Conservation (phyloP, 495 filamentous ascomycete species). For the Podospora bellae-mahoneyi region DNA sequence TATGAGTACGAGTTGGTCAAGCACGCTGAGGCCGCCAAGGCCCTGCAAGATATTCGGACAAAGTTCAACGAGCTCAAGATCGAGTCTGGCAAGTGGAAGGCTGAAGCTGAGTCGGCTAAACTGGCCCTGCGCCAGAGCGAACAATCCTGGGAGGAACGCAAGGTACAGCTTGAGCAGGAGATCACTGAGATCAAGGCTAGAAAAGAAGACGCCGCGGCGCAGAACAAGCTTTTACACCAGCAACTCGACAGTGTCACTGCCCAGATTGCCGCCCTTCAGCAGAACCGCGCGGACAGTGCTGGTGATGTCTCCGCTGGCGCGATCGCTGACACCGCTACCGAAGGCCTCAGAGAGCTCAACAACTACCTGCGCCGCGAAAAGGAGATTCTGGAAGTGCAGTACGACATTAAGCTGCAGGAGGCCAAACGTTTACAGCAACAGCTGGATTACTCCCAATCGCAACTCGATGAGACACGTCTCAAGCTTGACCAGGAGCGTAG, state of each 20-base stretch:
- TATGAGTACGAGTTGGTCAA: slow-evolving; percentile 93
- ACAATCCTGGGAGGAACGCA: slow-evolving; percentile 79
- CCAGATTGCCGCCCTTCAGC: slow-evolving; percentile 73
- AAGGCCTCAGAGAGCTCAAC: slow-evolving; percentile 83
- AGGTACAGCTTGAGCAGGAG: slow-evolving; percentile 77
- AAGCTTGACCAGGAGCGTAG: slow-evolving; percentile 85
- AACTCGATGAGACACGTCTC: slow-evolving; percentile 80
- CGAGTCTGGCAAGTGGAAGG: slow-evolving; percentile 63
- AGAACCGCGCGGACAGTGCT: slow-evolving; percentile 57
- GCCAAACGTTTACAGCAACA: slow-evolving; percentile 83
- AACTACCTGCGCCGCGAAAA: slow-evolving; percentile 91
- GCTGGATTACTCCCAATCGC: slow-evolving; percentile 75
- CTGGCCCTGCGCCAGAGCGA: slow-evolving; percentile 74
- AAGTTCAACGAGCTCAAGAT: slow-evolving; percentile 80
- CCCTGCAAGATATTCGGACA: slow-evolving; percentile 68
- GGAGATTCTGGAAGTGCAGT: slow-evolving; percentile 94
- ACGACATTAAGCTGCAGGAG: slow-evolving; percentile 82
- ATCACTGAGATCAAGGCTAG: slow-evolving; percentile 70
- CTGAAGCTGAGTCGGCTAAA: slow-evolving; percentile 77
- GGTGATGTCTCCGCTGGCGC: slow-evolving; percentile 41
- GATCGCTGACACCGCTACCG: slow-evolving; percentile 51
- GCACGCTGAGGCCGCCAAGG: slow-evolving; percentile 87
- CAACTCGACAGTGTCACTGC: slow-evolving; percentile 78
- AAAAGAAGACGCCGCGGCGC: slow-evolving; percentile 73
- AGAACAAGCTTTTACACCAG: slow-evolving; percentile 83